Evolutionary conservation across 306 rosid genomes (phyloP), one percentile per base, ranked within the genome.

Genomic region (Medicago lupulina): DNA sequence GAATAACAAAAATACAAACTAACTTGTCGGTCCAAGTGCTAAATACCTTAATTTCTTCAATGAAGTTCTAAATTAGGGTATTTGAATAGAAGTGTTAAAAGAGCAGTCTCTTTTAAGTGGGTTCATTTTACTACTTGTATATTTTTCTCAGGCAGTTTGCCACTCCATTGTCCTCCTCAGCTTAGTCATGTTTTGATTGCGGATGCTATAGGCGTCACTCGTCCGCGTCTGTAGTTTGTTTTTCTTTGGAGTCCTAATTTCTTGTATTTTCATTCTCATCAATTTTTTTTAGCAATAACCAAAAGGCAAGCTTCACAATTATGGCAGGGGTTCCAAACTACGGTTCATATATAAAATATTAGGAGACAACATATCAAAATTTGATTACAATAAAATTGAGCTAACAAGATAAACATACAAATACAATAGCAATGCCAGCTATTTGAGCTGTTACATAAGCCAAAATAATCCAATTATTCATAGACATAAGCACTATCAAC

Each of bases 381-480:
- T 34, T 23, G 15, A 59, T 44, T 10, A 10, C n/a, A 60, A 50
- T 41, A 25, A 64, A 81, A 75, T 55, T 65, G 68, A 57, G 55
- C 72, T 18, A 71, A 67, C 62, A 34, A 14, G 2, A 78, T 19
- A 21, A 36, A 61, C 66, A 57, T 39, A 51, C 71, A 61, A 72
- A 78, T 62, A 59, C 55, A 62, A 63, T 59, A 60, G 39, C 43
- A 23, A 44, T 71, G 57, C 79, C 58, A 63, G 68, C 64, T 39
- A 79, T 75, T 78, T 62, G 34, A 3, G 17, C 67, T 49, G 28
- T 64, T 66, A 71, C 76, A 55, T 76, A 79, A 86, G 59, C 70
- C n/a, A 64, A 28, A 18, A 15, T 28, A n/a, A n/a, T 11, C 62
- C 51, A 18, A 15, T 6, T 73, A 44, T 65, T 55, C 5, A 2